Evolutionary conservation across 202 grass and related monocot genomes (phyloP), one percentile per base, ranked within the genome.

Genomic region (Saccharum hybrid): DNA sequence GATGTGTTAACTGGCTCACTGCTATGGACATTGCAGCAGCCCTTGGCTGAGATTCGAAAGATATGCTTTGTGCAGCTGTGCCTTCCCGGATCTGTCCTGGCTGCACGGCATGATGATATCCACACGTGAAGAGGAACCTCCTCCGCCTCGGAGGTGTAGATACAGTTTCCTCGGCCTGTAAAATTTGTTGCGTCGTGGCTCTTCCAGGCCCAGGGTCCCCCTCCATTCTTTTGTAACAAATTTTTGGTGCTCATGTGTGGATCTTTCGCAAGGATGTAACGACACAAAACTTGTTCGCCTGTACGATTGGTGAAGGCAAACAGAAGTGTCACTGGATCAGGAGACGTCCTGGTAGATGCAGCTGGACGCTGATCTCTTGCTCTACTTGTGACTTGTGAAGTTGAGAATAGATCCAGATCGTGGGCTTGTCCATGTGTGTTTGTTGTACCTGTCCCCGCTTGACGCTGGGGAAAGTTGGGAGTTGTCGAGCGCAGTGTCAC

Each of bases 201-300:
- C 42, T 79, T 82, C 46, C 63, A 63, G 63, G 62, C 2, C 40
- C 3, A 5, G 6, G 57, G 49, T 2, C 40, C 63, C 30, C 31
- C 42, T 39, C 64, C 69, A 83, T 94, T 87, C 87, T 89, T 91
- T 83, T 85, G 84, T 89, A 81, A 59, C 83, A 49, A 77, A 30
- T 39, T 89, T 48, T 87, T 75, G 86, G 28, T 85, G 77, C 28
- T 63, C 8, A 38, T 63, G 43, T 68, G 43, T 62, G 86, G 61
- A 66, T 85, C 70, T 46, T 1, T 51, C 18, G 21, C 56, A 34
- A 65, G 49, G 77, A 74, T 86, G 83, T 43, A 59, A 83, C 41
- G 9, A 4, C 36, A 64, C 62, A 63, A 39, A n/a, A 81, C 16
- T 7, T 81, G 66, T 66, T 83, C 33, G 40, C 42, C 4, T 74